phyloP scores from a whole-genome alignment of 2,329 filamentous ascomycete genomes.

The Fusarium sambucinum region DNA sequence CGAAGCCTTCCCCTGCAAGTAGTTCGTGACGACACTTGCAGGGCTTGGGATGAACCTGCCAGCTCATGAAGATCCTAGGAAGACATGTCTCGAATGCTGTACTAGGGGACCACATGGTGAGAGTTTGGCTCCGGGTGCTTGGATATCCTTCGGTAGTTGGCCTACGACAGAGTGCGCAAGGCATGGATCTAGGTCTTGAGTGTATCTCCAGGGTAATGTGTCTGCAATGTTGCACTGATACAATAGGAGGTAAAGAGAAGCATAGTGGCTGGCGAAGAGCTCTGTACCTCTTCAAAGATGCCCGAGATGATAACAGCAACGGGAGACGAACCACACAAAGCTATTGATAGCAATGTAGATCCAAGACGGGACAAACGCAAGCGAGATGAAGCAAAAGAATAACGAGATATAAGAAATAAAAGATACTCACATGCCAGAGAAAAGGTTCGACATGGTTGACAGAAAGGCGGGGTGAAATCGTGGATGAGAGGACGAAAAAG shows the following conservation, averaged over 20 bases:
- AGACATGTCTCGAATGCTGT: conserved; percentile 40
- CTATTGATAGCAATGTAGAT: neutral
- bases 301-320: neutral
- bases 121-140: conserved; percentile 23
- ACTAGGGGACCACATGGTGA: conserved; percentile 38
- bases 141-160: conserved; percentile 30
- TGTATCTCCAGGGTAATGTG: conserved; percentile 19
- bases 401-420: conserved; percentile 12
- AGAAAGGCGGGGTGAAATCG: conserved; percentile 45
- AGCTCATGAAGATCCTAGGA: conserved; percentile 13
- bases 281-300: conserved; percentile 7
- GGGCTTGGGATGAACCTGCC: conserved; percentile 11
- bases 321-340: neutral
- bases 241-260: conserved; percentile 1
- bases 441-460: conserved; percentile 68
- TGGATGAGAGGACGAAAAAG: conserved; percentile 41
- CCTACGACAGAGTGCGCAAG: conserved; percentile 16
- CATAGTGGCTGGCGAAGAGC: conserved; percentile 12
- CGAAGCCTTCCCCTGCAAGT: neutral
- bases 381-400: conserved; percentile 4
- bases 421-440: conserved; percentile 70
- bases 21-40: neutral
- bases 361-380: neutral
- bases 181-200: conserved; percentile 11
- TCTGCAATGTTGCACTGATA: conserved; percentile 34